A percentile compares a stretch with the other conserved stretches of the same genome.
These are phyloP conservation scores for Suhomyces vadensis DNA, from an alignment of 805 yeast species.

Conservation along the genomic window DNA sequence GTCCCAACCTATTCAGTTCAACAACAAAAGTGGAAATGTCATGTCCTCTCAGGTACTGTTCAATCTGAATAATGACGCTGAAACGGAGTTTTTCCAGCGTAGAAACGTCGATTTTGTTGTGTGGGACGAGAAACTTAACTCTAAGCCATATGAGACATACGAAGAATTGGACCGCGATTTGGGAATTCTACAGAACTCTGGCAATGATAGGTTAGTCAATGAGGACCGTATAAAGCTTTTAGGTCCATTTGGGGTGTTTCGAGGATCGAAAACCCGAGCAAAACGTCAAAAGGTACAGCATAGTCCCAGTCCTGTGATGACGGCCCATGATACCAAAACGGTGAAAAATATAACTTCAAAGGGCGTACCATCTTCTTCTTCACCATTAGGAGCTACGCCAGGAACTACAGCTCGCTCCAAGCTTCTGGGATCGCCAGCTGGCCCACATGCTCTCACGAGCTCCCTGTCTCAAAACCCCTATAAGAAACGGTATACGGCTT, in stretches of 20 bases:
- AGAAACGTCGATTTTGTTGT: slow-evolving; percentile 72
- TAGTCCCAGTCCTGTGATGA: too few species aligned
- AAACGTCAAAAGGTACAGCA: not conserved
- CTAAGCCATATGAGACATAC: slow-evolving; percentile 60
- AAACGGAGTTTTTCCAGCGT: slow-evolving; percentile 58
- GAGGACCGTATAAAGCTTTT: slow-evolving; percentile 50
- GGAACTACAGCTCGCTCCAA: too few species aligned
- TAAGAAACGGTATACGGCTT: not conserved
- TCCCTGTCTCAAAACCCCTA: not conserved
- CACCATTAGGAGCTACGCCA: too few species aligned
- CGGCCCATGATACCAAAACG: too few species aligned
- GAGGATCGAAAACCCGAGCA: not conserved
- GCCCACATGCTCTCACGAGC: not conserved
- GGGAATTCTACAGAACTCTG: slow-evolving; percentile 51
- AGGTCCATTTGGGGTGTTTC: slow-evolving; percentile 86
- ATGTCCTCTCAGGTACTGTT: slow-evolving; percentile 33
- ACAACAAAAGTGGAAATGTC: slow-evolving; percentile 27
- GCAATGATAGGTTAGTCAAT: slow-evolving; percentile 34
- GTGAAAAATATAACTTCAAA: not conserved
- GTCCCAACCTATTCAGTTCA: slow-evolving; percentile 53
- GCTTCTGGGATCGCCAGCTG: not conserved
- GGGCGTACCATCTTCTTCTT: too few species aligned
- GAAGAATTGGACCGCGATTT: slow-evolving; percentile 81
- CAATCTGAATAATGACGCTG: slow-evolving; percentile 19
- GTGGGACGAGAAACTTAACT: slow-evolving; percentile 56